Evolutionary conservation across 2,329 filamentous ascomycete species (phyloP).

Genomic region (Exophiala alcalophila): DNA sequence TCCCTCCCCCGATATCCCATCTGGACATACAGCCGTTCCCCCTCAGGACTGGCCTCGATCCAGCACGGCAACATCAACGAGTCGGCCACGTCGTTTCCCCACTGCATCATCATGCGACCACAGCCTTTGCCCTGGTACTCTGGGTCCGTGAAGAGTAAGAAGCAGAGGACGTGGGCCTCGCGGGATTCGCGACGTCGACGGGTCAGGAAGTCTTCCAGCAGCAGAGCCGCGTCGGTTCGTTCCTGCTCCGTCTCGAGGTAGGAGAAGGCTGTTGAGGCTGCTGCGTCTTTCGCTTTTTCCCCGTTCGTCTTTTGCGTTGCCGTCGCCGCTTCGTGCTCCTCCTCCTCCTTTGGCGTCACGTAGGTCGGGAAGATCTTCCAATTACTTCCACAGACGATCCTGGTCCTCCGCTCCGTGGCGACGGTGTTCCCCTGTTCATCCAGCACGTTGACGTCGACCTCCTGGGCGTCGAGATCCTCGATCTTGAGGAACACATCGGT

Average conservation of each 20-base stretch:
- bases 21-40: slow-evolving; percentile 38
- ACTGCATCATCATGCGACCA: slow-evolving; percentile 37
- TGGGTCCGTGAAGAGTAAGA: slow-evolving; percentile 29
- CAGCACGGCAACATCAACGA: slow-evolving; percentile 37
- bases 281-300: slow-evolving; percentile 1
- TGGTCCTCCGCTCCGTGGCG: slow-evolving; percentile 11
- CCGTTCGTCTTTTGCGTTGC: not conserved
- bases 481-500: slow-evolving; percentile 21
- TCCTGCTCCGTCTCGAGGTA: slow-evolving; percentile 19
- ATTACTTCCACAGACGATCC: slow-evolving; percentile 18
- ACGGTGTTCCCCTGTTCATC: slow-evolving; percentile 13
- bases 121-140: slow-evolving; percentile 38
- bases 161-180: slow-evolving; percentile 17
- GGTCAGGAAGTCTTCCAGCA: slow-evolving; percentile 14
- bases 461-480: slow-evolving; percentile 15
- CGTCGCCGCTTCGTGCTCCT: not conserved
- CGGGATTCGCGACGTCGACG: slow-evolving; percentile 11
- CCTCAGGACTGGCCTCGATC: slow-evolving; percentile 39
- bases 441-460: slow-evolving; percentile 11
- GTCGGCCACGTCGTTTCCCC: slow-evolving; percentile 36
- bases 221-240: slow-evolving; percentile 12
- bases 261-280: slow-evolving; percentile 8
- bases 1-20: slow-evolving; percentile 24
- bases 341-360: slow-evolving; percentile 8
- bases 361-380: slow-evolving; percentile 23